Percentiles rank a stretch among this genome's conserved stretches.
phyloP scores from a whole-genome alignment of 352 stramenopile species.

The Globisporangium splendens region DNA sequence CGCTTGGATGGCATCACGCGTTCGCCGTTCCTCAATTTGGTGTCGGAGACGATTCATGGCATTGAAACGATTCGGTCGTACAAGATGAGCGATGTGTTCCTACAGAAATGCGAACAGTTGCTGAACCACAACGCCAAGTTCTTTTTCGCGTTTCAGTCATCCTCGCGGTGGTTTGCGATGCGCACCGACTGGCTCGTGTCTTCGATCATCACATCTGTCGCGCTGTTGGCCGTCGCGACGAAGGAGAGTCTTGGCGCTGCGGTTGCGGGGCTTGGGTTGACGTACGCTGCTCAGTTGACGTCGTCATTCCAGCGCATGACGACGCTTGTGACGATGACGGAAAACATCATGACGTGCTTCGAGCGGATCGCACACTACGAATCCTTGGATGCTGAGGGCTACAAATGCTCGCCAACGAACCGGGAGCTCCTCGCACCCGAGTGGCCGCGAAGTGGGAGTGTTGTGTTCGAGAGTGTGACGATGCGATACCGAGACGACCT shows the following conservation, averaged over 20 bases:
- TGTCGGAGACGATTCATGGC: constrained; percentile 89
- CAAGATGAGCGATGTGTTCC: constrained; percentile 3
- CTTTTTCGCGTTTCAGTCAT: constrained; percentile 27
- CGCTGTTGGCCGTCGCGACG: constrained; percentile 20
- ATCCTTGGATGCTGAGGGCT: constrained; percentile 32
- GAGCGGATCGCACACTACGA: constrained; percentile 52
- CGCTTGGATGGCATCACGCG: constrained; percentile 85
- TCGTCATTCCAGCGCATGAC: constrained; percentile 89
- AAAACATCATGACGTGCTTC: constrained; percentile 91
- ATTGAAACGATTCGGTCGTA: constrained; percentile 87
- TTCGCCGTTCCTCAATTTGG: constrained; percentile 87
- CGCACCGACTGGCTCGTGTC: constrained; percentile 36
- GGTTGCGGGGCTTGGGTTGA: constrained; percentile 82
- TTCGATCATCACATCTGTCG: constrained; percentile 23
- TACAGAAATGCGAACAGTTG: constrained; percentile 14
- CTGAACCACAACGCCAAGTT: constrained; percentile 38
- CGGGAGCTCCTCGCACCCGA: constrained; percentile 69
- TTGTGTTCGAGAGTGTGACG: constrained; percentile 38
- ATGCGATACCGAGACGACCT: constrained; percentile 17
- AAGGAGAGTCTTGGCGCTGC: constrained; percentile 14
- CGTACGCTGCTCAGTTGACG: constrained; percentile 87
- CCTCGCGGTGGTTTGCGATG: constrained; percentile 35
- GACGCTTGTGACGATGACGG: constrained; percentile 82
- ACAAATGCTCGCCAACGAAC: constrained; percentile 71
- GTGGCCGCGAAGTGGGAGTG: constrained; percentile 36